Base-by-base conservation (phyloP, 2,329 filamentous ascomycete species). In the Colletotrichum orchidophilum region DNA sequence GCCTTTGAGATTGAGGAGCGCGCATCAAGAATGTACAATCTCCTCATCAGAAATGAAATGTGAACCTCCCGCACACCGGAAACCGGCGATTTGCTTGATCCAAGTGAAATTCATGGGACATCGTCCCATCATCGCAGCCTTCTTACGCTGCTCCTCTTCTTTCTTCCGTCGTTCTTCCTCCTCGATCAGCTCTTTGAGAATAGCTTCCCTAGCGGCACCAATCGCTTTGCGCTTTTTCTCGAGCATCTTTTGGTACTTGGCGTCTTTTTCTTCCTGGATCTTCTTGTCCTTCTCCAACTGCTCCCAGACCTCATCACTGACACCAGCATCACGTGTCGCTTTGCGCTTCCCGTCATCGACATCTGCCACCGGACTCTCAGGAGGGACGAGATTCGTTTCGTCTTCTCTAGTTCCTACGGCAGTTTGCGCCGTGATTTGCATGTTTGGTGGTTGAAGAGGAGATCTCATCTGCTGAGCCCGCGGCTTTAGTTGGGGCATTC, bases 241-340 rank as follows among this genome's bases (percentile, higher is more conserved):
- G 24, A 80, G 73, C 3, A 85, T 76, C 1, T 75, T 70, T 2
- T 75, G 77, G 9, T 84, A 80, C 29, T 84, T 80, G 3, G 77
- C 75, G 8, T 87, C 81, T 0, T 79, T 79, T 1, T 79, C 78
- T 1, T 79, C 67, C 39, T 62, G 78, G 75, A 18, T 86, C 81
- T 0, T 79, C 78, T 2, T 79, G 78, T 4, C 79, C 71, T 39
- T 83, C 82, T 0, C 80, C 81, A 93, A 86, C 74, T 91, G 87
- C 1, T 85, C 79, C 91, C 91, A 93, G 1, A 88, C 80, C 6
- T 80, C 87, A 58, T 93, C 89, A 5, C 83, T 86, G 0, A 93
- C 90, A 0, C 87, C 87, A 0, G 82, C 77, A 70, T 93, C 91
- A 13, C 90, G 84, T 5, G 74, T 68, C 1, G 70, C 66, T 21